Percentiles rank a stretch among this genome's conserved stretches.
Evolutionary conservation across 2,329 filamentous ascomycete species (phyloP).

Genomic region (Fusarium fracticaudum): DNA sequence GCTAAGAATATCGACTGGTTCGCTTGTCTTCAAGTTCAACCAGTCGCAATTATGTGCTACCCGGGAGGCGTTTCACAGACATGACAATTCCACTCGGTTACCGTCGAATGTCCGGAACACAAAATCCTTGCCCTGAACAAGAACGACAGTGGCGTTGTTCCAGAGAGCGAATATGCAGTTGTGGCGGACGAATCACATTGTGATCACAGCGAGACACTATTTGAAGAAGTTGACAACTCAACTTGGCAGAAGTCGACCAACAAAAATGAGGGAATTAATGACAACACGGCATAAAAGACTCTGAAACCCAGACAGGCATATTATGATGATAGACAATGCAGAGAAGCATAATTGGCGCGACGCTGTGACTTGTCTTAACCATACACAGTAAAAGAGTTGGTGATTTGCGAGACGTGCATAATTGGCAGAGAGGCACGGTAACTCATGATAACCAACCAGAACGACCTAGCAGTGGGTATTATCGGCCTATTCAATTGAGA

Average conservation of each 20-base stretch:
- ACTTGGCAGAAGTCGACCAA: not conserved
- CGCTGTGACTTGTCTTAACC: slow-evolving; percentile 16
- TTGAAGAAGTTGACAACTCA: not conserved
- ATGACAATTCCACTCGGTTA: not conserved
- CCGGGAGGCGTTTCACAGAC: slow-evolving; percentile 29
- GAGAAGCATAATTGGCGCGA: slow-evolving; percentile 2
- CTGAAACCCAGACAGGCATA: not conserved
- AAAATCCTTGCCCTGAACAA: not conserved
- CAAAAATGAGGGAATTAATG: slow-evolving; percentile 11
- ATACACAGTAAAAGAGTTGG: slow-evolving; percentile 3
- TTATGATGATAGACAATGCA: not conserved
- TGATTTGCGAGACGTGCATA: slow-evolving; percentile 1
- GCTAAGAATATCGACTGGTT: not conserved
- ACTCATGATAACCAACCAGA: not conserved
- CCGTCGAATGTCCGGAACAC: not conserved
- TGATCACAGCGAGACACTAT: not conserved
- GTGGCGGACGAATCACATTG: not conserved
- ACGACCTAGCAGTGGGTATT: not conserved
- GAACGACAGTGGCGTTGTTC: not conserved
- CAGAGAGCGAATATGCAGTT: not conserved
- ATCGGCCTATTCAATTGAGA: not conserved
- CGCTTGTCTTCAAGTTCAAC: slow-evolving; percentile 11
- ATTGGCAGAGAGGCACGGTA: slow-evolving; percentile 9
- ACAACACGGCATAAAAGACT: not conserved
- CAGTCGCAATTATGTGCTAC: slow-evolving; percentile 34